Evolutionary conservation across 176 grass and related monocot genomes (phyloP).

Genomic region (Oryza meyeriana): DNA sequence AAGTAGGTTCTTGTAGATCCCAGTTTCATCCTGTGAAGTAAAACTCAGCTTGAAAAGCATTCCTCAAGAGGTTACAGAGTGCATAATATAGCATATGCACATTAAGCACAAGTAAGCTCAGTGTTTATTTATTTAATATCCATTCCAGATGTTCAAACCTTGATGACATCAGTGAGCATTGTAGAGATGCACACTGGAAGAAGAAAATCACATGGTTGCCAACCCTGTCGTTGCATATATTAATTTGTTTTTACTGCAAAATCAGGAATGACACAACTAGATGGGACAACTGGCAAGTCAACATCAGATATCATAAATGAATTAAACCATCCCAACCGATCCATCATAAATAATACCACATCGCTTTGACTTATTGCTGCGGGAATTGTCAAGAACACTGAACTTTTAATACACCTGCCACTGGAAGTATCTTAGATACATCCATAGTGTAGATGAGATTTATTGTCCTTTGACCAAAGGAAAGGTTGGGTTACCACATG

Average conservation of each 20-base stretch:
- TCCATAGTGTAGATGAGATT: slow-evolving; percentile 21
- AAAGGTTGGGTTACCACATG: slow-evolving; percentile 5
- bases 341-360: slow-evolving; percentile 35
- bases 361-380: slow-evolving; percentile 38
- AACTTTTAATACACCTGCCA: slow-evolving; percentile 39
- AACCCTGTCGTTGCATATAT: slow-evolving; percentile 27
- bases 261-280: slow-evolving; percentile 22
- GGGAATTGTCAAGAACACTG: slow-evolving; percentile 44
- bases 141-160: slow-evolving; percentile 21
- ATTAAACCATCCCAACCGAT: slow-evolving; percentile 40
- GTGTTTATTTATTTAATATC: background rate
- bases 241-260: slow-evolving; percentile 25
- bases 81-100: background rate
- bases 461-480: slow-evolving; percentile 38
- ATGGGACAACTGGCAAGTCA: slow-evolving; percentile 37
- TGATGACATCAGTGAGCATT: slow-evolving; percentile 25
- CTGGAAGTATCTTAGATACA: slow-evolving; percentile 28
- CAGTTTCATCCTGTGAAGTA: slow-evolving; percentile 83
- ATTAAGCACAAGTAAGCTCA: background rate
- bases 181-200: background rate
- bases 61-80: slow-evolving; percentile 4
- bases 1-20: slow-evolving; percentile 96
- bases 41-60: slow-evolving; percentile 14
- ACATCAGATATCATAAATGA: slow-evolving; percentile 50
- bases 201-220: background rate